Base-by-base conservation (phyloP, 805 yeast genomes). In the Myxozyma kluyveri region DNA sequence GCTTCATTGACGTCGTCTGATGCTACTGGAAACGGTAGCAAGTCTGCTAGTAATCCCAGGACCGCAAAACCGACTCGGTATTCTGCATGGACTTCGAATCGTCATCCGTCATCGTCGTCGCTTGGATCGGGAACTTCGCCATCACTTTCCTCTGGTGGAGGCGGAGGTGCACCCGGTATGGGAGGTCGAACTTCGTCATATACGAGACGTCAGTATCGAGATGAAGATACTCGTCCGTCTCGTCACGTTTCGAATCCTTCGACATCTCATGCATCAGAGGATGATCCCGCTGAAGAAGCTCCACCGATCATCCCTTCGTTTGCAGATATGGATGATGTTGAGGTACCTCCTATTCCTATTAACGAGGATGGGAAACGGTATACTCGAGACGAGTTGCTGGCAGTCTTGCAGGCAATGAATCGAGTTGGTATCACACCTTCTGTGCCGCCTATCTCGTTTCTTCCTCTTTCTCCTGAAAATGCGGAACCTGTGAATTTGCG, bases 321-420 rank as follows among this genome's bases (percentile, higher is more conserved):
- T 29, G 33, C 9, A 14, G 33, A 29, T 29, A 9, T 29, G 33
- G 12, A 9, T 29, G 33, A 29, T 24, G 52, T 26, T 7, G 45
- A 49, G 7, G 42, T 27, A 18, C 47, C 54, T 5, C 47, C 49
- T 24, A 54, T 54, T 17, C 52, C 58, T 1, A 42, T 32, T 19
- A 55, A 55, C 36, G 47, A 29, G 24, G 24, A 43, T 27, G 59
- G 59, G n/a, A 44, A 39, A 37, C 50, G 56, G 5, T 54, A 52
- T 27, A 40, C 60, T 21, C 38, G 44, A 17, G 49, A 52, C 14
- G 60, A 56, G 26, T 40, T 56, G 17, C 52, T 56, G 19, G 45
- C 43, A 14, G 40, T 54, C 18, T 50, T 37, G 24, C 18, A 42
- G 10, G 44, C 39, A 17, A 50, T 54, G 56, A 38, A 47, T 36